Percentiles rank a stretch among this genome's conserved stretches.
Evolutionary conservation across 495 filamentous ascomycete species (phyloP).

Genomic region (Aspergillus ostianus): DNA sequence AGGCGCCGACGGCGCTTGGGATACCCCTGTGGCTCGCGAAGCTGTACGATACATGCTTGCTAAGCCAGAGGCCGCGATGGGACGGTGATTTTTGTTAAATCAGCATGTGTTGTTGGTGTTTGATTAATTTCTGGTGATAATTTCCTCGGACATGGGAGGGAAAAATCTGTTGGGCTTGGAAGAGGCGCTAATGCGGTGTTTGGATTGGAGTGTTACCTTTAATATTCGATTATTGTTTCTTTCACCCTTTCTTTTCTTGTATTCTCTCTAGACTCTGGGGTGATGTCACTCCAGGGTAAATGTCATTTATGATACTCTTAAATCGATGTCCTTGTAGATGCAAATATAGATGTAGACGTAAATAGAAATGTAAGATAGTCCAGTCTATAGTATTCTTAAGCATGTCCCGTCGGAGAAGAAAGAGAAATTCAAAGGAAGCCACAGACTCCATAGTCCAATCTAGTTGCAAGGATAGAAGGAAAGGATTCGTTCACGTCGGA

Average conservation of each 20-base stretch:
- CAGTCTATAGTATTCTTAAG: neutral
- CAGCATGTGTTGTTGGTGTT: constrained; percentile 7
- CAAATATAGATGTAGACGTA: neutral
- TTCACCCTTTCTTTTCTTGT: constrained; percentile 8
- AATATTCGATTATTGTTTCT: constrained; percentile 7
- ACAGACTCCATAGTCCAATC: neutral
- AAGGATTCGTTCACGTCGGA: neutral
- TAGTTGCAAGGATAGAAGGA: neutral
- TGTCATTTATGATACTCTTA: neutral
- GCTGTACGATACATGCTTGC: constrained; percentile 51
- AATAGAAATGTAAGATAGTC: neutral
- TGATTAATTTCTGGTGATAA: constrained; percentile 9
- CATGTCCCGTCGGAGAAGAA: neutral
- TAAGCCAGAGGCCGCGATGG: constrained; percentile 39
- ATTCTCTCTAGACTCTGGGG: constrained; percentile 8
- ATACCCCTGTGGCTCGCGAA: constrained; percentile 44
- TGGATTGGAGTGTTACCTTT: constrained; percentile 27
- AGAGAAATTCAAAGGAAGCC: neutral
- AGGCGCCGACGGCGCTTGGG: constrained; percentile 55
- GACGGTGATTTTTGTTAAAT: constrained; percentile 19
- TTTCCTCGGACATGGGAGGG: neutral
- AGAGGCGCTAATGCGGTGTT: constrained; percentile 41
- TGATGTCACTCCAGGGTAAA: neutral
- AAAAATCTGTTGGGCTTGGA: constrained; percentile 8
- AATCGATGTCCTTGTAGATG: neutral